phyloP scores from a whole-genome alignment of 2,329 filamentous ascomycete genomes.

The Fonsecaea multimorphosa region DNA sequence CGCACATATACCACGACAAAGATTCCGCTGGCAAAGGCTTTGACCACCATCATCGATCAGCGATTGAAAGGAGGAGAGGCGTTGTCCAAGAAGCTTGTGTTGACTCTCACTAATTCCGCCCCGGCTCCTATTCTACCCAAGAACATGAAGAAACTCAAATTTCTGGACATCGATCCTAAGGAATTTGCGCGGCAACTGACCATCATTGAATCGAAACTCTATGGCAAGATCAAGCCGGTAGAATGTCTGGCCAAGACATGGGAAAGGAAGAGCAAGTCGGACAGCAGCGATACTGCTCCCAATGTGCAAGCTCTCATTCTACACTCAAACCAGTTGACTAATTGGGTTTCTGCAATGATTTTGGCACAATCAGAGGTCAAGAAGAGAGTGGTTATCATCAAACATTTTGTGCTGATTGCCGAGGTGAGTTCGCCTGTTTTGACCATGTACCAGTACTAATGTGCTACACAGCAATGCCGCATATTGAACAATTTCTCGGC shows the following conservation, averaged over 20 bases:
- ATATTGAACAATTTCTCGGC: slow-evolving; percentile 95
- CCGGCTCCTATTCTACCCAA: slow-evolving; percentile 92
- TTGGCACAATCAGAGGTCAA: slow-evolving; percentile 92
- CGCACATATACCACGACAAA: slow-evolving; percentile 92
- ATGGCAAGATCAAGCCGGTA: slow-evolving; percentile 92
- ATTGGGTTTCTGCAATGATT: slow-evolving; percentile 99
- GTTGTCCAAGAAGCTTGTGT: slow-evolving; percentile 81
- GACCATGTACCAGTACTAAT: slow-evolving; percentile 37
- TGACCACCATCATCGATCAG: slow-evolving; percentile 88
- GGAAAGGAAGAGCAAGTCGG: slow-evolving; percentile 85
- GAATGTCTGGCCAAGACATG: slow-evolving; percentile 98
- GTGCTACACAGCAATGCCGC: slow-evolving; percentile 78
- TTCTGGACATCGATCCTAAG: slow-evolving; percentile 91
- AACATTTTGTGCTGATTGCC: slow-evolving; percentile 95
- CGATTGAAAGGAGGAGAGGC: slow-evolving; percentile 86
- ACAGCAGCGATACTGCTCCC: slow-evolving; percentile 81
- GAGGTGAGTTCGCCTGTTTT: slow-evolving; percentile 70
- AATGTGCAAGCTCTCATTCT: slow-evolving; percentile 97
- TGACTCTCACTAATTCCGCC: slow-evolving; percentile 81
- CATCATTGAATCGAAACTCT: slow-evolving; percentile 92
- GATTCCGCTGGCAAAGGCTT: slow-evolving; percentile 81
- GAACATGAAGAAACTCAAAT: slow-evolving; percentile 99
- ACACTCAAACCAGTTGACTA: slow-evolving; percentile 98
- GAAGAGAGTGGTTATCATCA: slow-evolving; percentile 95
- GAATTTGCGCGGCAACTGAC: slow-evolving; percentile 98